Conservation (phyloP, 768 basidiomycete species). For the Wakefieldia striispora region DNA sequence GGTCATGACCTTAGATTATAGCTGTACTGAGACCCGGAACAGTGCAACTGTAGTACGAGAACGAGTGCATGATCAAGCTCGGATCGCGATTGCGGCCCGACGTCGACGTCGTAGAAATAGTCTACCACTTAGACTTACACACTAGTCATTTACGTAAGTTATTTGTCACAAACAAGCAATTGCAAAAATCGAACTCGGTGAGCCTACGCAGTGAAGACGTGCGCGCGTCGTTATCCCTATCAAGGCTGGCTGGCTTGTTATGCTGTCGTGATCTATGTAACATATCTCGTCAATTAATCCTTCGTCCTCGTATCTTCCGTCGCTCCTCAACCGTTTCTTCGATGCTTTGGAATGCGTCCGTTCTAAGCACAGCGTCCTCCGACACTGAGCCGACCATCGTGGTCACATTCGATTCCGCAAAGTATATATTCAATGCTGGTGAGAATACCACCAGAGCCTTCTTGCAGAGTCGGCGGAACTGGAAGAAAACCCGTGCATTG, state of each 20-base stretch:
- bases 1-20: too few species aligned
- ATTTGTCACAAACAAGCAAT: too few species aligned
- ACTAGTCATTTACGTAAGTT: too few species aligned
- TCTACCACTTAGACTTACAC: too few species aligned
- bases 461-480: slow-evolving; percentile 60
- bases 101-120: too few species aligned
- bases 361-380: slow-evolving; percentile 55
- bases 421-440: slow-evolving; percentile 87
- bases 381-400: slow-evolving; percentile 83
- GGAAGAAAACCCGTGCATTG: slow-evolving; percentile 65
- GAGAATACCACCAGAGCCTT: slow-evolving; percentile 79
- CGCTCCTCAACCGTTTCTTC: slow-evolving; percentile 10
- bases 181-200: too few species aligned
- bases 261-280: slow-evolving; percentile 25
- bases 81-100: too few species aligned
- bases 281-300: slow-evolving; percentile 13
- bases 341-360: slow-evolving; percentile 65
- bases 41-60: too few species aligned
- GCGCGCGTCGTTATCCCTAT: background rate
- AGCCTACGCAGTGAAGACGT: too few species aligned
- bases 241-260: slow-evolving; percentile 28
- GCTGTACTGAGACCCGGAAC: too few species aligned
- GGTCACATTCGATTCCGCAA: slow-evolving; percentile 70
- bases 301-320: slow-evolving; percentile 16
- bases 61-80: too few species aligned